A percentile compares a stretch with the other conserved stretches of the same genome.
Conservation (phyloP, 2,329 filamentous ascomycete species). For the Chrysosphaeria jannelii region DNA sequence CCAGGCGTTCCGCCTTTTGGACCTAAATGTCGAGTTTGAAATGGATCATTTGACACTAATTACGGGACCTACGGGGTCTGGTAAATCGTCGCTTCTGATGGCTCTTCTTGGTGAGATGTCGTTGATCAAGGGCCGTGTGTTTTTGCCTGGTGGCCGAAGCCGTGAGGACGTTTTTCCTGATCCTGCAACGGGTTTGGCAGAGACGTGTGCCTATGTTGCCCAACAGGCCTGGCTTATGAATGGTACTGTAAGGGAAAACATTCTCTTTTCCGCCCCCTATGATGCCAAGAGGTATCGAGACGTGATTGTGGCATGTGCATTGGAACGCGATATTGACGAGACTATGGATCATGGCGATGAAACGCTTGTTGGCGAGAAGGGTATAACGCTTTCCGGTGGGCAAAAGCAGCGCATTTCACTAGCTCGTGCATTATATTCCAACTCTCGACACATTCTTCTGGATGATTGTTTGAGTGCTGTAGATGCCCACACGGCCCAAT, state of each 20-base stretch:
- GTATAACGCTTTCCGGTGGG: slow-evolving; percentile 82
- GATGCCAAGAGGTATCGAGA: slow-evolving; percentile 61
- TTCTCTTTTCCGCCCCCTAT: slow-evolving; percentile 57
- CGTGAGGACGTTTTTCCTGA: slow-evolving; percentile 62
- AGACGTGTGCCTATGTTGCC: slow-evolving; percentile 86
- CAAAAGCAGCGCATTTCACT: slow-evolving; percentile 95
- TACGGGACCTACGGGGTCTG: slow-evolving; percentile 73
- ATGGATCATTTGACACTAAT: slow-evolving; percentile 78
- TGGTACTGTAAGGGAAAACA: slow-evolving; percentile 85
- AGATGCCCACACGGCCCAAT: slow-evolving; percentile 89
- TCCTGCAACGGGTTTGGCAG: slow-evolving; percentile 58
- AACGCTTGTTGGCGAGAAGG: slow-evolving; percentile 87
- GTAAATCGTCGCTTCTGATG: slow-evolving; percentile 91
- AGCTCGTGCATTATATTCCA: slow-evolving; percentile 89
- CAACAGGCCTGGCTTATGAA: slow-evolving; percentile 96
- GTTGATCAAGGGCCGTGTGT: slow-evolving; percentile 47
- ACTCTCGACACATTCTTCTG: slow-evolving; percentile 64
- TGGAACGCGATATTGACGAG: slow-evolving; percentile 57
- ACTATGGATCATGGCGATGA: slow-evolving; percentile 82
- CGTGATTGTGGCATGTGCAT: slow-evolving; percentile 69
- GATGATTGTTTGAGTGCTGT: slow-evolving; percentile 93
- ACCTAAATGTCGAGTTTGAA: slow-evolving; percentile 55
- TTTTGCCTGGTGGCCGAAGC: slow-evolving; percentile 57
- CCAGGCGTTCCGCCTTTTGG: slow-evolving; percentile 53
- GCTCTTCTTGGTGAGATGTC: slow-evolving; percentile 92